A percentile compares a stretch with the other conserved stretches of the same genome.
Conservation (phyloP, 768 basidiomycete genomes). For the Lentinula guzmanii region DNA sequence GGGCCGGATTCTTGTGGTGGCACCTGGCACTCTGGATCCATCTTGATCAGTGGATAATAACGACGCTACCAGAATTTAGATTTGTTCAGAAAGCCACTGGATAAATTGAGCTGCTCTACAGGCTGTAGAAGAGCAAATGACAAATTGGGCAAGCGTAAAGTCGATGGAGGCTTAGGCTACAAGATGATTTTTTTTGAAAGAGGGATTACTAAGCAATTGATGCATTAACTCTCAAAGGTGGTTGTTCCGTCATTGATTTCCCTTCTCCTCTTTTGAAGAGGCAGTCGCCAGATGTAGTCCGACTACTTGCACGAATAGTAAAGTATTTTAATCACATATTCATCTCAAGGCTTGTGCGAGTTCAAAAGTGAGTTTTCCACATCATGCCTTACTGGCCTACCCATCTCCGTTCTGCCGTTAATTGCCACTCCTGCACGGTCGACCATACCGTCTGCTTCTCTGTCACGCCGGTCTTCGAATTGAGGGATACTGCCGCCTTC, state of each 20-base stretch:
- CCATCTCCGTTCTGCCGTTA: not conserved
- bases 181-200: not conserved
- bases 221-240: not conserved
- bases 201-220: not conserved
- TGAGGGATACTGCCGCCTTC: not conserved
- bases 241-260: too few relatives aligned
- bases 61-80: not conserved
- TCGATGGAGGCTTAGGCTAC: not conserved
- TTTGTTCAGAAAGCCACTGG: not conserved
- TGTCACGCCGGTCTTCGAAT: not conserved
- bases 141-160: not conserved
- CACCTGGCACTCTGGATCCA: slow-evolving; percentile 38
- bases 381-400: not conserved
- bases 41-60: slow-evolving; percentile 22
- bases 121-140: not conserved
- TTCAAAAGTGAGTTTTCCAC: not conserved
- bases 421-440: not conserved
- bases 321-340: too few relatives aligned
- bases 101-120: not conserved
- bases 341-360: not conserved
- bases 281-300: too few relatives aligned
- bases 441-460: not conserved
- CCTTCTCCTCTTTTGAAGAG: too few relatives aligned
- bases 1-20: slow-evolving; percentile 25
- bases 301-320: too few relatives aligned